Percentiles rank a stretch among this genome's conserved stretches.
phyloP scores from a whole-genome alignment of 2,329 filamentous ascomycete species.

The Colletotrichum coccodes region DNA sequence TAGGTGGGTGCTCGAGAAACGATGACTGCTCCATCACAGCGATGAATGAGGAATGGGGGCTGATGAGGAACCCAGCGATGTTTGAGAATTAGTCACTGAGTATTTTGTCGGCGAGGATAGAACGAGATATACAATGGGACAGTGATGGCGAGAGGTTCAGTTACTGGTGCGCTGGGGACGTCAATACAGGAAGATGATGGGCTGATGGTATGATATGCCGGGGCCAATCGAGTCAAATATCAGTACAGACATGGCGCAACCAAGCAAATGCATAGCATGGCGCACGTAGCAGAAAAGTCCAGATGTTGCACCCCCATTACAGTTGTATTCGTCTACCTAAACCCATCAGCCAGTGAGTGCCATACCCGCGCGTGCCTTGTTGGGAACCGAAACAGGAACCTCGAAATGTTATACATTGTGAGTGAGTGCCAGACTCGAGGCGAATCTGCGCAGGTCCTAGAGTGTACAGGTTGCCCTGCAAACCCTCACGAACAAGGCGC shows the following conservation, averaged over 20 bases:
- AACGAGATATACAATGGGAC: not conserved
- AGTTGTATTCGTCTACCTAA: slow-evolving; percentile 36
- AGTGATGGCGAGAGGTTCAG: not conserved
- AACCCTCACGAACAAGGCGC: slow-evolving; percentile 7
- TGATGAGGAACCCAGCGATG: not conserved
- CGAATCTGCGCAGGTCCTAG: slow-evolving; percentile 15
- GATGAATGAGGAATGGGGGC: not conserved
- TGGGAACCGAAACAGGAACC: slow-evolving; percentile 29
- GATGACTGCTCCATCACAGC: not conserved
- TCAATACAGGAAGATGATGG: not conserved
- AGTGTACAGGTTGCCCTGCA: slow-evolving; percentile 1
- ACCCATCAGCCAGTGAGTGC: slow-evolving; percentile 33
- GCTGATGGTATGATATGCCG: not conserved
- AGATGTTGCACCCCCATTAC: slow-evolving; percentile 26
- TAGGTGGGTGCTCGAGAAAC: not conserved
- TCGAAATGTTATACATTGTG: slow-evolving; percentile 32
- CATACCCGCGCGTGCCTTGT: slow-evolving; percentile 30
- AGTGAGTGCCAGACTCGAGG: slow-evolving; percentile 21
- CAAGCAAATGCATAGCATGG: not conserved
- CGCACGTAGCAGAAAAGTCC: not conserved
- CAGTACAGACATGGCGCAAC: no score
- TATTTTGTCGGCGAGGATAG: not conserved
- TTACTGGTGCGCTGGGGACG: not conserved
- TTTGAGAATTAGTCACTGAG: not conserved
- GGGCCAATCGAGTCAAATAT: no score